These are phyloP conservation scores for Trichoderma asperellum DNA, from an alignment of 2,329 filamentous ascomycete species.

Conservation along the genomic window DNA sequence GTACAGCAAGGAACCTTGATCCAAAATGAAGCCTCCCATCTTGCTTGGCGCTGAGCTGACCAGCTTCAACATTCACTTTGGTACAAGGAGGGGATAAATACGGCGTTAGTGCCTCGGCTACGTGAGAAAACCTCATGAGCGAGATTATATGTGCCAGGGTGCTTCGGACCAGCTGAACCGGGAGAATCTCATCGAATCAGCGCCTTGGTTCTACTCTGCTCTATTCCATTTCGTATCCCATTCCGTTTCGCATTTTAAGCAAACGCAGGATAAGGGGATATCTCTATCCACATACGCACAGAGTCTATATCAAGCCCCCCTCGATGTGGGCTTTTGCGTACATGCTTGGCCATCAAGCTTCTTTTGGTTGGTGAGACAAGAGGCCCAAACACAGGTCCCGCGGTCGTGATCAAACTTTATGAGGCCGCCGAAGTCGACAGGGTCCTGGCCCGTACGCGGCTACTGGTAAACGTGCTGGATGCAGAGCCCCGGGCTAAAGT, in stretches of 20 bases:
- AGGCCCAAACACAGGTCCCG: not conserved
- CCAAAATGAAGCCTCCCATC: not conserved
- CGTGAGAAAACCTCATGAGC: not conserved
- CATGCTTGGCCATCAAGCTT: not conserved
- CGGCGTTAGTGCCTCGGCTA: constrained; percentile 23
- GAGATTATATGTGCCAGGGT: constrained; percentile 16
- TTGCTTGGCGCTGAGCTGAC: constrained; percentile 17
- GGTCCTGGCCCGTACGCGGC: constrained; percentile 10
- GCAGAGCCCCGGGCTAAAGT: constrained; percentile 6
- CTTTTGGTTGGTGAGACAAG: not conserved
- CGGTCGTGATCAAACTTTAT: constrained; percentile 5
- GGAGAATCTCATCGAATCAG: not conserved
- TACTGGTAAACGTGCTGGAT: not conserved
- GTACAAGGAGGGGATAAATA: not conserved
- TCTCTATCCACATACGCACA: not conserved
- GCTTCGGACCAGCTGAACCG: not conserved
- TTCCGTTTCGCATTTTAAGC: not conserved
- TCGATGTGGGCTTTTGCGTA: not conserved
- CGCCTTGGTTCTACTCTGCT: not conserved
- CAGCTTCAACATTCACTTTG: not conserved
- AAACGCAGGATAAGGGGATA: not conserved
- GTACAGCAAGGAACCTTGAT: not conserved
- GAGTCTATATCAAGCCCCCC: not conserved
- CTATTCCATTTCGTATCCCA: not conserved
- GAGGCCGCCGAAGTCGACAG: not conserved